Percentiles rank a stretch among this genome's conserved stretches.
These are phyloP conservation scores for Guillardia theta DNA, from an alignment of 78 protist species.

Conservation along the genomic window DNA sequence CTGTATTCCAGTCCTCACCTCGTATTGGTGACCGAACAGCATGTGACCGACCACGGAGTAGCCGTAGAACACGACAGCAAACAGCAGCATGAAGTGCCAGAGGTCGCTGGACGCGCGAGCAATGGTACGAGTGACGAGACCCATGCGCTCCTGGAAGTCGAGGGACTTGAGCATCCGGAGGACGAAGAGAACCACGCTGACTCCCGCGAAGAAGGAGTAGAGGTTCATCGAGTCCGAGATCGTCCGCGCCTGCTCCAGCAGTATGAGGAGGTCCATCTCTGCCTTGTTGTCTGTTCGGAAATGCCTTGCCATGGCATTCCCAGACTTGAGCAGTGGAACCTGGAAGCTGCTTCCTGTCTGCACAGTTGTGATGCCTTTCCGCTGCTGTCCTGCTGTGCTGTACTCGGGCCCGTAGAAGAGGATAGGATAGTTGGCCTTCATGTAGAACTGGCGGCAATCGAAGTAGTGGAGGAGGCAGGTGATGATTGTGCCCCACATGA, in stretches of 20 bases:
- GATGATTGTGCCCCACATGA: neutral
- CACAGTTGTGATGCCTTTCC: too few species aligned
- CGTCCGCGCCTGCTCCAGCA: too few species aligned
- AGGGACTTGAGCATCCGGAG: neutral
- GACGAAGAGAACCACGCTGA: conserved; percentile 5
- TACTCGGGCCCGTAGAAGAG: too few species aligned
- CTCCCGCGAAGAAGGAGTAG: neutral
- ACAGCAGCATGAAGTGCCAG: neutral
- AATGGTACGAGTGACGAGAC: neutral
- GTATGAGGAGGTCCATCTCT: too few species aligned
- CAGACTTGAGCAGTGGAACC: too few species aligned
- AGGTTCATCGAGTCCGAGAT: too few species aligned
- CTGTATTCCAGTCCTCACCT: too few species aligned
- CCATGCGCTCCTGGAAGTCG: conserved; percentile 33
- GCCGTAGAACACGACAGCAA: neutral
- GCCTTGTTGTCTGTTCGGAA: too few species aligned
- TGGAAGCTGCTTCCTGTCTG: too few species aligned
- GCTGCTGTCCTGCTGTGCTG: too few species aligned
- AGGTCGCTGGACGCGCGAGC: neutral
- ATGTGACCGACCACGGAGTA: neutral
- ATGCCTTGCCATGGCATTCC: too few species aligned
- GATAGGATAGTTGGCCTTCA: neutral
- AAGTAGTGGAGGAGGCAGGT: neutral
- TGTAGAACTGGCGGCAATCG: too few species aligned
- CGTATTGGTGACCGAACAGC: conserved; percentile 32